These are phyloP conservation scores for Ruellia speciosa DNA, from an alignment of 305 asterid species.

Conservation along the genomic window DNA sequence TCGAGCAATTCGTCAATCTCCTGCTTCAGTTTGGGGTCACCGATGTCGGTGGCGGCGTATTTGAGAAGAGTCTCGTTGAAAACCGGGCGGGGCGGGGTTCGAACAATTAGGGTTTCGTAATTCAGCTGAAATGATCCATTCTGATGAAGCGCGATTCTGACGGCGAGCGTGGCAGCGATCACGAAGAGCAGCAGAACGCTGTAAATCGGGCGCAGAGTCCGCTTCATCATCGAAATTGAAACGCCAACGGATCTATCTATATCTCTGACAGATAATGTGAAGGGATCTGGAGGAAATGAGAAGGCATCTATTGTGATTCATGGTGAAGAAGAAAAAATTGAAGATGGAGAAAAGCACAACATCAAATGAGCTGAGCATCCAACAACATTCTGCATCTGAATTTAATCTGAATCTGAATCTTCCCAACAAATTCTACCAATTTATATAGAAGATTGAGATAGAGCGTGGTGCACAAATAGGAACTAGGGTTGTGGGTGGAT, in stretches of 20 bases:
- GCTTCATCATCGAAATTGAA: slow-evolving; percentile 46
- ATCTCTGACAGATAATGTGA: slow-evolving; percentile 32
- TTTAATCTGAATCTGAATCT: neutral
- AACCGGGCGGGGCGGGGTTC: slow-evolving; percentile 23
- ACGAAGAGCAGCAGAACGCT: slow-evolving; percentile 41
- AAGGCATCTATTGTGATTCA: slow-evolving; percentile 46
- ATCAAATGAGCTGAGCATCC: neutral
- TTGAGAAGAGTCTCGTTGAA: slow-evolving; percentile 57
- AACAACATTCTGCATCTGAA: neutral
- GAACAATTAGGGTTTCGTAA: slow-evolving; percentile 27
- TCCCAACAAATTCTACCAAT: neutral
- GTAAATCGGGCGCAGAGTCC: slow-evolving; percentile 46
- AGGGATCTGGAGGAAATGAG: slow-evolving; percentile 55
- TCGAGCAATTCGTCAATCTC: slow-evolving; percentile 64
- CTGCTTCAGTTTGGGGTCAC: slow-evolving; percentile 51
- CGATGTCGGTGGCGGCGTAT: slow-evolving; percentile 54
- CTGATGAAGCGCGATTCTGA: slow-evolving; percentile 39
- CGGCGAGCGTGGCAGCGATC: slow-evolving; percentile 38
- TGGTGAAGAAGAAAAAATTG: slow-evolving; percentile 22
- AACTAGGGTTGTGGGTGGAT: too few species aligned
- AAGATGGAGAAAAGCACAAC: neutral
- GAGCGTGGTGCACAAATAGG: too few species aligned
- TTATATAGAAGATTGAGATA: too few species aligned
- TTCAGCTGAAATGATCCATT: slow-evolving; percentile 35
- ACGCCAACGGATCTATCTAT: slow-evolving; percentile 7